Evolutionary conservation across 352 stramenopile species (phyloP).

Genomic region (Sclerospora graminicola): DNA sequence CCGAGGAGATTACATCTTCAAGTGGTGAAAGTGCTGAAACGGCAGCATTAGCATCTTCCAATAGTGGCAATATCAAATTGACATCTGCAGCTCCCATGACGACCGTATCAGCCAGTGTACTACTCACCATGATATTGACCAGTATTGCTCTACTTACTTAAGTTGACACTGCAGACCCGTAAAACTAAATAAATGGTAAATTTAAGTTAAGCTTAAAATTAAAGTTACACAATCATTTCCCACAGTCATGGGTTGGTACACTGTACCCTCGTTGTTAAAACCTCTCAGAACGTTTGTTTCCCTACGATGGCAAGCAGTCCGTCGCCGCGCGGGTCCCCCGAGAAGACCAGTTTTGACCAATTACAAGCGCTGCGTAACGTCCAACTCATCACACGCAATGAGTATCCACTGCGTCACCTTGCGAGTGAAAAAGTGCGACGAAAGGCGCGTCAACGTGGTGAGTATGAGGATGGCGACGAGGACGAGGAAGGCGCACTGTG

Average conservation of each 20-base stretch:
- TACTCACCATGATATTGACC: neutral
- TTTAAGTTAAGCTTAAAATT: too few relatives aligned
- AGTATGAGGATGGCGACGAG: slow-evolving; percentile 31
- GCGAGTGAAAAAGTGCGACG: slow-evolving; percentile 25
- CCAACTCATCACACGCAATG: slow-evolving; percentile 48
- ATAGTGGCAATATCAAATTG: slow-evolving; percentile 1
- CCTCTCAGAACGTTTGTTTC: neutral
- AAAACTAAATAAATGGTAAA: too few relatives aligned
- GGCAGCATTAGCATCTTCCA: slow-evolving; percentile 2
- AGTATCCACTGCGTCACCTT: slow-evolving; percentile 60
- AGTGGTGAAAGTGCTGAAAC: slow-evolving; percentile 6
- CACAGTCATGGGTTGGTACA: neutral
- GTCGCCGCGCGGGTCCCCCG: neutral
- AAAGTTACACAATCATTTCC: too few relatives aligned
- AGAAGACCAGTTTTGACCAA: slow-evolving; percentile 40
- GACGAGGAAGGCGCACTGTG: slow-evolving; percentile 33
- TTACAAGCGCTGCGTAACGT: slow-evolving; percentile 58
- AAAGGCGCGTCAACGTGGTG: slow-evolving; percentile 12
- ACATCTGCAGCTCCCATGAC: slow-evolving; percentile 4
- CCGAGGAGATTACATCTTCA: neutral
- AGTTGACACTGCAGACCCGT: too few relatives aligned
- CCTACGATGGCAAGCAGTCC: slow-evolving; percentile 2
- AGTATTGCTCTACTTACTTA: neutral
- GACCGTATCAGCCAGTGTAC: neutral
- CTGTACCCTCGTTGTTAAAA: neutral